Evolutionary conservation across 73 alveolate species (phyloP).

Genomic region (Paramecium caudatum): DNA sequence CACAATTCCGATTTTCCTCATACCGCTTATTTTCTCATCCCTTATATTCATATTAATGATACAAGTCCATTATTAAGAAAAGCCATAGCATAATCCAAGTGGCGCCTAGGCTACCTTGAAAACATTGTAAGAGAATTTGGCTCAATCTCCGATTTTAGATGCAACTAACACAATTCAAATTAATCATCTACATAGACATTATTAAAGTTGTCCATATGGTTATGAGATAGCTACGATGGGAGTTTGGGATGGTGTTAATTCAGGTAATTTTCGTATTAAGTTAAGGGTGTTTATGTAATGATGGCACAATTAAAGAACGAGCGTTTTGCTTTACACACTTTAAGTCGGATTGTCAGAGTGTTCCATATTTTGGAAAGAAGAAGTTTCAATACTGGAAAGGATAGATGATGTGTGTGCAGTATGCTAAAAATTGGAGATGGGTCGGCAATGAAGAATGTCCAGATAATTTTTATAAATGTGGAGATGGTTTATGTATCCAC

Average conservation of each 20-base stretch:
- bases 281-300: slow-evolving; percentile 8
- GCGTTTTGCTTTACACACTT: slow-evolving; percentile 56
- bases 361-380: background rate
- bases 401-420: background rate
- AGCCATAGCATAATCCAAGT: slow-evolving; percentile 25
- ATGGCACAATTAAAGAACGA: slow-evolving; percentile 1
- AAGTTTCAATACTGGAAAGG: slow-evolving; percentile 38
- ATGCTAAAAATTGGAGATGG: slow-evolving; percentile 55
- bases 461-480: background rate
- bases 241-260: slow-evolving; percentile 45
- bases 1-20: slow-evolving; percentile 7
- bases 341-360: slow-evolving; percentile 36
- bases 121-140: slow-evolving; percentile 14
- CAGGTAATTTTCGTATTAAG: background rate
- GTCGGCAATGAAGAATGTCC: slow-evolving; percentile 41
- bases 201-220: slow-evolving; percentile 43
- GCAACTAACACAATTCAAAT: background rate
- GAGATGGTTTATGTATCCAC: background rate
- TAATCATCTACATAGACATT: slow-evolving; percentile 18
- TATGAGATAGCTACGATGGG: slow-evolving; percentile 31
- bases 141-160: slow-evolving; percentile 14
- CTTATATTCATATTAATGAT: background rate
- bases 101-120: slow-evolving; percentile 51
- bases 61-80: background rate
- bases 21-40: background rate